Evolutionary conservation across 140 eudicot genomes (phyloP), one percentile per base, ranked within the genome.

Genomic region (Senecio squalidus): DNA sequence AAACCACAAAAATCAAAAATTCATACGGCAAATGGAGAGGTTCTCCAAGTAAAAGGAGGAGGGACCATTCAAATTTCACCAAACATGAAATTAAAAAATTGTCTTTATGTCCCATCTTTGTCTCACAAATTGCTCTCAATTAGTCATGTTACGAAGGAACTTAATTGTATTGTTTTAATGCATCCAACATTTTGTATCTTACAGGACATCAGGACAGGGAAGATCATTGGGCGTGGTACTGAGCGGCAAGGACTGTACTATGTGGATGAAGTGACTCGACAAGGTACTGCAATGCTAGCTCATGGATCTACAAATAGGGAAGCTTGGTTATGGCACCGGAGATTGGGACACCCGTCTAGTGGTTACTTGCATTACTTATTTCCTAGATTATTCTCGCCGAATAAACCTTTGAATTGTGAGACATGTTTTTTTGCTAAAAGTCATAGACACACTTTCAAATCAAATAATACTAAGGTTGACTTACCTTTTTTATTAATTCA

Each of bases 1-100:
- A 48, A 48, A 48, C 55, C 55, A 6, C 31, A 5, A 5, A 48
- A 48, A 48, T 20, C 55, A 6, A 9, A 29, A 1, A 48, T 48
- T 22, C 55, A 48, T 48, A 48, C 58, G 11, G 23, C 58, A 52
- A 52, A 52, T 54, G 60, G 60, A 54, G 60, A 54, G 39, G 7
- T 3, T n/a, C 40, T 54, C 8, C 60, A 28, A 54, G 60, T 54
- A n/a, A 16, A 54, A 54, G 40, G 40, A 29, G 60, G 60, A 28
- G 60, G 39, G 60, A 54, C 40, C 1, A 33, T 33, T 33, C 39
- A 33, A 33, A 11, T 33, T 8, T 33, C 39, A 1, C 39, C 14
- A 52, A 21, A 52, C 58, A 52, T 33, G 39, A 33, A 33, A 33
- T 33, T 33, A 33, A 5, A 9, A 8, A 33, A 33, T 2, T 33